A percentile compares a stretch with the other conserved stretches of the same genome.
Evolutionary conservation across 116 monocot species (phyloP).

Genomic region (Papilionanthe hybrid): DNA sequence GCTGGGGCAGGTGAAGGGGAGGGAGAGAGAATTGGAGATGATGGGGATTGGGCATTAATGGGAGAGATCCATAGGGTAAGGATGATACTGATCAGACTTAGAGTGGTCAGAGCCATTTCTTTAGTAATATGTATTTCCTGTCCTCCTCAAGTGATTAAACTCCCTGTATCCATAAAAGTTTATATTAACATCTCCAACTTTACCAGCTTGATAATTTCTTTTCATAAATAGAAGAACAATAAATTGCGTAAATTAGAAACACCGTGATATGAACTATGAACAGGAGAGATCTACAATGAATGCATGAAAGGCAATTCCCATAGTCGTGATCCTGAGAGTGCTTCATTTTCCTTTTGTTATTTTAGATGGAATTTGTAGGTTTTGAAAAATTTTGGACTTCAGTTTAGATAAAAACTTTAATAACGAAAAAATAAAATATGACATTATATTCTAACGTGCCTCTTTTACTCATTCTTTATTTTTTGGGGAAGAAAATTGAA

Average conservation of each 20-base stretch:
- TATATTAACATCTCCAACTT: neutral
- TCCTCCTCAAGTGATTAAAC: neutral
- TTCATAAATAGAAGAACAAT: too few relatives aligned
- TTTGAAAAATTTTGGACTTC: too few relatives aligned
- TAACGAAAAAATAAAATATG: too few relatives aligned
- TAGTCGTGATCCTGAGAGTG: too few relatives aligned
- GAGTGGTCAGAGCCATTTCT: constrained; percentile 18
- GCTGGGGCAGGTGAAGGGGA: constrained; percentile 58
- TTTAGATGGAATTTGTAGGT: too few relatives aligned
- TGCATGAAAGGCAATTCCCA: too few relatives aligned
- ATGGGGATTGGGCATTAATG: constrained; percentile 18
- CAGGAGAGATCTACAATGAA: too few relatives aligned
- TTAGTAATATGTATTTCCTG: neutral
- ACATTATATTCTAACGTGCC: too few relatives aligned
- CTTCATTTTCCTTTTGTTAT: too few relatives aligned
- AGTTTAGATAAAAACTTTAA: too few relatives aligned
- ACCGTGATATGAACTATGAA: neutral
- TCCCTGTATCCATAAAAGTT: neutral
- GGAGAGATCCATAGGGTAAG: constrained; percentile 17
- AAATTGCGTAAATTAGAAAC: neutral
- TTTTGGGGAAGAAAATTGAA: too few relatives aligned
- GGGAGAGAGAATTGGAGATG: constrained; percentile 3
- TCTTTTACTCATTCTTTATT: too few relatives aligned
- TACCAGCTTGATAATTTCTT: neutral
- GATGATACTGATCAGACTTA: constrained; percentile 11